Evolutionary conservation across 177 flowering plant genomes (phyloP).

Genomic region (Vitis hybrid): DNA sequence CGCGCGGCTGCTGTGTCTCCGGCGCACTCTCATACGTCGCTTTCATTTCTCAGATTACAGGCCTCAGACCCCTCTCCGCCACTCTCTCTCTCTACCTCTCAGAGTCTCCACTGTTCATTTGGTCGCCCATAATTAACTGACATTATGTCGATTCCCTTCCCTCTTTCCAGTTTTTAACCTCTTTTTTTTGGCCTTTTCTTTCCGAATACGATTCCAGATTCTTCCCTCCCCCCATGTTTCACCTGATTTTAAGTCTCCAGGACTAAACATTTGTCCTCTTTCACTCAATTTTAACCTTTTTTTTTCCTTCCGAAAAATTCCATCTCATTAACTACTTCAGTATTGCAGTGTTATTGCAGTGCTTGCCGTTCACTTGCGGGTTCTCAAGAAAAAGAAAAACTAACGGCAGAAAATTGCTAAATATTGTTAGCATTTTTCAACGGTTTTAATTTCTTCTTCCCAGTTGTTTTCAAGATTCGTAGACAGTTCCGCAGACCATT

Average conservation of each 20-base stretch:
- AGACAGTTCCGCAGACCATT: no score
- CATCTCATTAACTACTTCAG: no score
- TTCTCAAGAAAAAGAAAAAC: no score
- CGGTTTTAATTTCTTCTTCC: no score
- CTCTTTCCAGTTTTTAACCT: not conserved
- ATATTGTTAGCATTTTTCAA: no score
- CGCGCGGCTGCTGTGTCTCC: conserved; percentile 18
- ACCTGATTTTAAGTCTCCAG: not conserved
- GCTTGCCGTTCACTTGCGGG: no score
- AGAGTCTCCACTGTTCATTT: not conserved
- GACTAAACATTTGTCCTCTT: not conserved
- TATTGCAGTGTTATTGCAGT: no score
- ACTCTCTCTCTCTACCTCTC: no score
- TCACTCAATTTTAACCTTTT: not conserved
- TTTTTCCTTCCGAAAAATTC: no score
- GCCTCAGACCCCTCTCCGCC: not conserved
- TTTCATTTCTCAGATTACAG: conserved; percentile 6
- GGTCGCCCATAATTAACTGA: conserved; percentile 11
- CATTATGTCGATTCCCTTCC: not conserved
- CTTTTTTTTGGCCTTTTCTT: conserved; percentile 8
- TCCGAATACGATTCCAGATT: not conserved
- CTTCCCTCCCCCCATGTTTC: not conserved
- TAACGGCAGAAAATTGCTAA: no score
- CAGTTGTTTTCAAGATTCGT: no score
- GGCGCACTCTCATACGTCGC: conserved; percentile 17